Base-by-base conservation (phyloP, 192 early-diverging fungal genomes). In the Entomortierella lignicola region DNA sequence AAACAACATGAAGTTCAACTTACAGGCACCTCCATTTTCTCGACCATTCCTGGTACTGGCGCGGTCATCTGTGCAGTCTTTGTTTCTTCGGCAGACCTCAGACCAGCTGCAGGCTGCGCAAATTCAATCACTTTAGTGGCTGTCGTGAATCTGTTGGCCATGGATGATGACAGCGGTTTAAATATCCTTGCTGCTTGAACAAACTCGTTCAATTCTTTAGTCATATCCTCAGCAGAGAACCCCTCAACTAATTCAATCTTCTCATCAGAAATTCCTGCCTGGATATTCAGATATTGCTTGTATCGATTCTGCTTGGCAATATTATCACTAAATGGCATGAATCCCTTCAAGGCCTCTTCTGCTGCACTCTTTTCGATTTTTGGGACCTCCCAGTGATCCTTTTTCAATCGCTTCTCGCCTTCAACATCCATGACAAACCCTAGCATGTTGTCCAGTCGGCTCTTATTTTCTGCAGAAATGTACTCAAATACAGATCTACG, bases 311-410 rank as follows among this genome's bases (percentile, higher is more conserved):
- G 94, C 57, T 95, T 96, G 1, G 85, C 80, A 8, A 82, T 51
- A 56, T 91, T 89, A 43, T 85, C 87, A 17, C 83, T 85, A 83
- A 94, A 96, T 0, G 94, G 94, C 65, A 95, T 91, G 69, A 92
- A 95, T 15, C 94, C 94, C 71, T 87, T 87, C 17, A 96, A 63
- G 0, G 94, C 93, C 0, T 87, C 85, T 47, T 83, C 26, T 0
- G 94, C 94, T 0, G 87, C 82, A n/a, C 85, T 80, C 61, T 88
- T 90, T 23, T 91, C 83, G 21, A 95, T 83, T n/a, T 62, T 72
- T 0, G 82, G 83, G 17, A 85, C 81, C 31, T 80, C 57, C 64
- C 73, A 82, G 18, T 60, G 42, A 27, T 79, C 63, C 27, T 79
- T 79, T 8, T 62, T 52, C 25, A 70, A 17, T 15, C 42, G 61